phyloP scores from a whole-genome alignment of 2,329 filamentous ascomycete species.

The Cryphonectria japonica region DNA sequence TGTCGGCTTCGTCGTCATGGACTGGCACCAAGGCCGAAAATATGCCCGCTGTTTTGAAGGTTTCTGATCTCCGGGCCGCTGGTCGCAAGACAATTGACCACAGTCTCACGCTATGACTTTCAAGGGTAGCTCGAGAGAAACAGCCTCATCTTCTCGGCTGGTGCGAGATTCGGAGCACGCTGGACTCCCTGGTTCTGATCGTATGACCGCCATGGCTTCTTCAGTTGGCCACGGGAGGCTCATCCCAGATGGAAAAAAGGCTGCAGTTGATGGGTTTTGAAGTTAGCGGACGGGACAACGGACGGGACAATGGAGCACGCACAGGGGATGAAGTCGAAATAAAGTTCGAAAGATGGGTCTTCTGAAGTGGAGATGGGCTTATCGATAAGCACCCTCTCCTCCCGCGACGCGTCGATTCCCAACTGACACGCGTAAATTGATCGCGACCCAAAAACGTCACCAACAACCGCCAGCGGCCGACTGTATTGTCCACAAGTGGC shows the following conservation, averaged over 20 bases:
- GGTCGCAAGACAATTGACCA: too few relatives aligned
- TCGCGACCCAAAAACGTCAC: not conserved
- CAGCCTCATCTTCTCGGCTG: not conserved
- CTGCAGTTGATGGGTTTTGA: not conserved
- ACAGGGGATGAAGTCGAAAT: constrained; percentile 8
- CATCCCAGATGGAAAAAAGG: not conserved
- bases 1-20: not conserved
- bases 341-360: not conserved
- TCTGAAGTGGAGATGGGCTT: constrained; percentile 1
- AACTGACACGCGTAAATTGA: constrained; percentile 15
- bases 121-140: not conserved
- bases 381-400: constrained; percentile 6
- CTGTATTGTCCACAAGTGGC: not conserved
- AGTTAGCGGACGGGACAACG: not conserved
- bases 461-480: not conserved
- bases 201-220: not conserved
- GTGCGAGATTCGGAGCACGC: not conserved
- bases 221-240: not conserved
- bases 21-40: not conserved
- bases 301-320: not conserved
- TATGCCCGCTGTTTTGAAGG: not conserved
- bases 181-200: not conserved
- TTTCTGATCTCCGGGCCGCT: not conserved
- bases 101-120: not conserved
- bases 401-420: constrained; percentile 17